Evolutionary conservation across 306 rosid species (phyloP).

Genomic region (Castanospermum australe): DNA sequence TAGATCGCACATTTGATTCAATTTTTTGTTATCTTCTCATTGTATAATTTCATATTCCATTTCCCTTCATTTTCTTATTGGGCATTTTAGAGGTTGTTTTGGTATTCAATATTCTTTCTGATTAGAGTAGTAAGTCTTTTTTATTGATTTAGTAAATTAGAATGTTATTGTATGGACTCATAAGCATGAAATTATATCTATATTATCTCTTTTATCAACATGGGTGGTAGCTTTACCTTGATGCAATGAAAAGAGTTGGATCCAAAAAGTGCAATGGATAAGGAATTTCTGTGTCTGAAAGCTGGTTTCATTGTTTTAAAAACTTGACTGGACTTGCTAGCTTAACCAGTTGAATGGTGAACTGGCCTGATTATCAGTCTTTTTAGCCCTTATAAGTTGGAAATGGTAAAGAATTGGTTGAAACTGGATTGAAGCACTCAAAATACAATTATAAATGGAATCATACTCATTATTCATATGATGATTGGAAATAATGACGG

Average conservation of each 20-base stretch:
- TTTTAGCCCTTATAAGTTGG: background rate
- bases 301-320: background rate
- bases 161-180: background rate
- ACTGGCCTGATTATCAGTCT: background rate
- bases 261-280: background rate
- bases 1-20: conserved; percentile 11
- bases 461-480: background rate
- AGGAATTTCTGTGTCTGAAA: background rate
- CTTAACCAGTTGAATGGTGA: background rate
- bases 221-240: background rate
- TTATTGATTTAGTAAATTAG: background rate
- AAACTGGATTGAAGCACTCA: background rate
- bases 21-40: background rate
- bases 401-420: background rate
- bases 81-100: background rate
- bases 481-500: background rate
- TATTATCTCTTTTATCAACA: background rate
- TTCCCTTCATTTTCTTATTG: background rate
- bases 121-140: background rate
- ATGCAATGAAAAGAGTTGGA: background rate
- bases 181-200: background rate
- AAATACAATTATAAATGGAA: background rate
- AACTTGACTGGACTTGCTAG: background rate
- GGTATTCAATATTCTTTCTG: background rate
- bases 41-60: background rate